A percentile compares a stretch with the other conserved stretches of the same genome.
These are phyloP conservation scores for Coemansia sp. DNA, from an alignment of 192 early-diverging fungal species.

Conservation along the genomic window DNA sequence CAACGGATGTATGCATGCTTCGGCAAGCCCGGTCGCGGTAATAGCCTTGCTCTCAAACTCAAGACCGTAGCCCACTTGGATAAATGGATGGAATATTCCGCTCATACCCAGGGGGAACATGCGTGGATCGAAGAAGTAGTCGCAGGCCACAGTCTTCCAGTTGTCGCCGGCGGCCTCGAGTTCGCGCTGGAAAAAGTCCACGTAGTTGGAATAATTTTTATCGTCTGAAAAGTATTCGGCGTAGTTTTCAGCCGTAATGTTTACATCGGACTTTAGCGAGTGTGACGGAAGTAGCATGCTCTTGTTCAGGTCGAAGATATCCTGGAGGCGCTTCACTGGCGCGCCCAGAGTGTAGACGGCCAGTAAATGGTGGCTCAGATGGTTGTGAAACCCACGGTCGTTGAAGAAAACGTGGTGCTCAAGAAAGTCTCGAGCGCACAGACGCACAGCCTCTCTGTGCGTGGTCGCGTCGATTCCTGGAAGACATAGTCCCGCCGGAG, in stretches of 20 bases:
- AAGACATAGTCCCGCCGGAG: conserved; percentile 14
- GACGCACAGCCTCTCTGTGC: conserved; percentile 28
- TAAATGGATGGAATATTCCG: conserved; percentile 60
- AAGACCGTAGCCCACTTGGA: conserved; percentile 62
- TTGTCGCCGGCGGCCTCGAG: conserved; percentile 40
- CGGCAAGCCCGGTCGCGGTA: conserved; percentile 54
- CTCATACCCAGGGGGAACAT: conserved; percentile 49
- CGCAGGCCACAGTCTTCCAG: conserved; percentile 31
- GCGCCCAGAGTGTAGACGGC: conserved; percentile 57
- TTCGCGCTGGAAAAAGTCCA: conserved; percentile 53
- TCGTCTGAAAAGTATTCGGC: conserved; percentile 4
- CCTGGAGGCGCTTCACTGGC: conserved; percentile 47
- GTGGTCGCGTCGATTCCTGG: conserved; percentile 53
- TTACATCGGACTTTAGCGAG: conserved; percentile 11
- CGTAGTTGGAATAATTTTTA: conserved; percentile 46
- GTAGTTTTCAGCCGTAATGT: conserved; percentile 43
- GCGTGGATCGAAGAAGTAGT: conserved; percentile 51
- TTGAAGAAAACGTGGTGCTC: conserved; percentile 60
- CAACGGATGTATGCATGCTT: conserved; percentile 40
- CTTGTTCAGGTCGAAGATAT: conserved; percentile 50
- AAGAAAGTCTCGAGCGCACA: conserved; percentile 52
- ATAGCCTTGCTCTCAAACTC: conserved; percentile 59
- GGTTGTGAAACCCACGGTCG: conserved; percentile 57
- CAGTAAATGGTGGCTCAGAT: conserved; percentile 57
- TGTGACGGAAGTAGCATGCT: conserved; percentile 28